phyloP scores from a whole-genome alignment of 2,329 filamentous ascomycete genomes.

The Claviceps maximensis region DNA sequence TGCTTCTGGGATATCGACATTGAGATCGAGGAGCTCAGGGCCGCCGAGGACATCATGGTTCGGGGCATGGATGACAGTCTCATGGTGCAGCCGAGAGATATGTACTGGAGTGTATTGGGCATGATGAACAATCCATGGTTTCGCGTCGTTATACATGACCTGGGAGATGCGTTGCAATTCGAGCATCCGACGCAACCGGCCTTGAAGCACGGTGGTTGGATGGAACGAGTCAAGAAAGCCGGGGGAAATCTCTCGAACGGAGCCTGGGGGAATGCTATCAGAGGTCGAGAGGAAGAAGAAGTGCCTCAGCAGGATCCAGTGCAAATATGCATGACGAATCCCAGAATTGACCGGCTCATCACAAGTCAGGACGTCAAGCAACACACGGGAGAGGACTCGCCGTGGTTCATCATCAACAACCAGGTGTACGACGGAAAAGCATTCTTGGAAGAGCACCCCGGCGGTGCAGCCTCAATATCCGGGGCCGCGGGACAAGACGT shows the following conservation, averaged over 20 bases:
- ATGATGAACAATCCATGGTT: constrained; percentile 99
- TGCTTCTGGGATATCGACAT: constrained; percentile 78
- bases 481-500: constrained; percentile 70
- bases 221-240: constrained; percentile 75
- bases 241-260: constrained; percentile 72
- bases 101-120: constrained; percentile 90
- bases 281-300: constrained; percentile 32
- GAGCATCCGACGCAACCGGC: constrained; percentile 82
- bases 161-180: constrained; percentile 51
- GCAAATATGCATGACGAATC: constrained; percentile 68
- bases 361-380: constrained; percentile 57
- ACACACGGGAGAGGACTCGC: constrained; percentile 50
- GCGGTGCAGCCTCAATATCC: constrained; percentile 73
- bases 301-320: constrained; percentile 36
- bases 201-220: constrained; percentile 72
- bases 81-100: constrained; percentile 76
- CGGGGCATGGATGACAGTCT: constrained; percentile 84
- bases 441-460: constrained; percentile 73
- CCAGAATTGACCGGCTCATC: constrained; percentile 48
- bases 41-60: constrained; percentile 61
- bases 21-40: constrained; percentile 44
- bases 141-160: constrained; percentile 60
- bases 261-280: constrained; percentile 66
- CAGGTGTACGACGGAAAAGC: constrained; percentile 78
- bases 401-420: constrained; percentile 82